A percentile compares a stretch with the other conserved stretches of the same genome.
These are phyloP conservation scores for Aphanoascus verrucosus DNA, from an alignment of 2,329 filamentous ascomycete genomes.

Conservation along the genomic window DNA sequence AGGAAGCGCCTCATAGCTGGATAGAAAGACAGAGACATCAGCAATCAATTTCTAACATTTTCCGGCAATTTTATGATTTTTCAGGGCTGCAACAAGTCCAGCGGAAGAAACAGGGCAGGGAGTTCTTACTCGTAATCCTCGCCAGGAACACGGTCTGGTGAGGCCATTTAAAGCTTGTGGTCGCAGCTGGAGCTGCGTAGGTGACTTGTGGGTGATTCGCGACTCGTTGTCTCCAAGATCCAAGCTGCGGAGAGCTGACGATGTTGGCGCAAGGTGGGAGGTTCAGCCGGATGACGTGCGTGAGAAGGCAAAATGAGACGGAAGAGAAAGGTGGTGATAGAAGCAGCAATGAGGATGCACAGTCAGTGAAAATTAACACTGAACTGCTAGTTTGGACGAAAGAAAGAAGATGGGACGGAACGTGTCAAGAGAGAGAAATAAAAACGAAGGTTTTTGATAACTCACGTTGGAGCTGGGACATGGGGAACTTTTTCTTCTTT, in stretches of 20 bases:
- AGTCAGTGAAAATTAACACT: background rate
- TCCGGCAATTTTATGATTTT: conserved; percentile 6
- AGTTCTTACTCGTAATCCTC: conserved; percentile 39
- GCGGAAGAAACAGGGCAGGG: conserved; percentile 3
- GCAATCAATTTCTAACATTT: conserved; percentile 11
- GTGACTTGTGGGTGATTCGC: background rate
- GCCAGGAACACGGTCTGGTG: conserved; percentile 32
- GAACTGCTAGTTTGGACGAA: background rate
- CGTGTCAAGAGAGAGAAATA: background rate
- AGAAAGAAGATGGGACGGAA: conserved; percentile 3
- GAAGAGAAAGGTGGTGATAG: background rate
- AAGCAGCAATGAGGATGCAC: background rate
- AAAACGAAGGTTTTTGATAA: background rate
- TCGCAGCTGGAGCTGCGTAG: conserved; percentile 27
- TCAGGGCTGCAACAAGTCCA: background rate
- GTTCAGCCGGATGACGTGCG: background rate
- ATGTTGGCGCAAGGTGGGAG: background rate
- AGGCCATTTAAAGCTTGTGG: conserved; percentile 32
- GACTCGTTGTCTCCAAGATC: background rate
- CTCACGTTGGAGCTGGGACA: background rate
- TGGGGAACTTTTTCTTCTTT: conserved; percentile 9
- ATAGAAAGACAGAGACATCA: conserved; percentile 13
- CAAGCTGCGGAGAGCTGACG: background rate
- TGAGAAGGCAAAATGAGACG: background rate
- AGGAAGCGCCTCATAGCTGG: conserved; percentile 80